Percentiles rank a stretch among this genome's conserved stretches.
Evolutionary conservation across 768 basidiomycete species (phyloP).

Genomic region (Boletus rubropictus): DNA sequence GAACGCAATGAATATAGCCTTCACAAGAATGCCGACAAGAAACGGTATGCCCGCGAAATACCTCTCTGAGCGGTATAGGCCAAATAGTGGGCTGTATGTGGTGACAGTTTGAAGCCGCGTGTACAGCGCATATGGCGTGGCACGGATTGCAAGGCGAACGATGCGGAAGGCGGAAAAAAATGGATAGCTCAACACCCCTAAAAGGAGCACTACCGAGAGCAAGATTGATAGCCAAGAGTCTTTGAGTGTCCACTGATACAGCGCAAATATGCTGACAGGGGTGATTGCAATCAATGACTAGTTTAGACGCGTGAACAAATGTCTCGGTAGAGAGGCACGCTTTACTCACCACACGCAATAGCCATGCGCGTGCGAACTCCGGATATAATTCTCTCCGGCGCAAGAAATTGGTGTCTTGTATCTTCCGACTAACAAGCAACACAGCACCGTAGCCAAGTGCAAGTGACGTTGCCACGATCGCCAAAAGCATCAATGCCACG

Average conservation of each 20-base stretch:
- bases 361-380: slow-evolving; percentile 53
- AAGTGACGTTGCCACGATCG: slow-evolving; percentile 49
- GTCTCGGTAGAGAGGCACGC: not conserved
- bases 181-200: slow-evolving; percentile 46
- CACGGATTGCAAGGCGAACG: slow-evolving; percentile 40
- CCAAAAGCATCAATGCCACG: slow-evolving; percentile 59
- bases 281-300: slow-evolving; percentile 59
- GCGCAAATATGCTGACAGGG: slow-evolving; percentile 70
- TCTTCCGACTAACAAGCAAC: slow-evolving; percentile 23
- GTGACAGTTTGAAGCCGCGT: slow-evolving; percentile 34
- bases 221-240: slow-evolving; percentile 86
- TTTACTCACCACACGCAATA: slow-evolving; percentile 58
- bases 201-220: slow-evolving; percentile 65
- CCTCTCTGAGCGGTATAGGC: slow-evolving; percentile 58
- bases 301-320: not conserved
- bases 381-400: slow-evolving; percentile 34
- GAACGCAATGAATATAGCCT: slow-evolving; percentile 67
- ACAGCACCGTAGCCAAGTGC: slow-evolving; percentile 46
- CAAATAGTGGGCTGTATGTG: slow-evolving; percentile 55
- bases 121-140: slow-evolving; percentile 36
- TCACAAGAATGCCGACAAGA: slow-evolving; percentile 54
- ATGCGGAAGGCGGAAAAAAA: slow-evolving; percentile 45
- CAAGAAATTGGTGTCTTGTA: slow-evolving; percentile 13
- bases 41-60: slow-evolving; percentile 63
- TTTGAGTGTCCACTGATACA: slow-evolving; percentile 87